These are phyloP conservation scores for Fomitopsis serialis DNA, from an alignment of 768 basidiomycete species.

Conservation along the genomic window DNA sequence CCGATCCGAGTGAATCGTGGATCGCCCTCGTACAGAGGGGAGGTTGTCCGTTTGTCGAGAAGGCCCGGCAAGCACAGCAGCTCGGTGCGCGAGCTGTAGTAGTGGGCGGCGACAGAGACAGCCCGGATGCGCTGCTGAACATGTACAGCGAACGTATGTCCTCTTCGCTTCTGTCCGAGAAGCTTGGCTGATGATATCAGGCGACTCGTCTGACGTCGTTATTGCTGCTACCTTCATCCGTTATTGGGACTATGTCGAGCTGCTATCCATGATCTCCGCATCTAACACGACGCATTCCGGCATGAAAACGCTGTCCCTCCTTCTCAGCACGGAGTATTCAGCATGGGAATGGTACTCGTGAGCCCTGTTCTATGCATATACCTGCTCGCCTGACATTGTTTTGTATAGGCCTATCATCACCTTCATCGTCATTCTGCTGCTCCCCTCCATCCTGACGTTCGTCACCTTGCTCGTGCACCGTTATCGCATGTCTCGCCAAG, in stretches of 20 bases:
- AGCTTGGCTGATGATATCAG: conserved; percentile 30
- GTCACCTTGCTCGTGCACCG: conserved; percentile 87
- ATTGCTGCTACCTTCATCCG: conserved; percentile 89
- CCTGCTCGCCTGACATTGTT: conserved; percentile 6
- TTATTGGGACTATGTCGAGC: conserved; percentile 69
- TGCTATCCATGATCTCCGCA: conserved; percentile 61
- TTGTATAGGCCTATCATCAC: conserved; percentile 70
- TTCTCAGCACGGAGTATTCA: conserved; percentile 74
- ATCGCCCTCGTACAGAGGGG: conserved; percentile 91
- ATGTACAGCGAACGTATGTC: conserved; percentile 87
- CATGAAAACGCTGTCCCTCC: conserved; percentile 65
- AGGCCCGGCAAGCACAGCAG: conserved; percentile 47
- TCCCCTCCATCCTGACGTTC: conserved; percentile 87
- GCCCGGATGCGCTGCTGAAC: conserved; percentile 74
- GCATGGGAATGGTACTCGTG: conserved; percentile 94
- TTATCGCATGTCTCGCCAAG: conserved; percentile 75
- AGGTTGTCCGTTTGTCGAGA: conserved; percentile 85
- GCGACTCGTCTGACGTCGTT: conserved; percentile 77
- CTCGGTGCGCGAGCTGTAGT: conserved; percentile 85
- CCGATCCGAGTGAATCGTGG: conserved; percentile 67
- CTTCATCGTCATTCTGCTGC: conserved; percentile 80
- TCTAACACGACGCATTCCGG: conserved; percentile 82
- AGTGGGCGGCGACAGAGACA: conserved; percentile 82
- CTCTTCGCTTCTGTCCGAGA: not conserved
- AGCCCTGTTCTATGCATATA: conserved; percentile 22